These are phyloP conservation scores for Aspergillus sp. DNA, from an alignment of 2,329 filamentous ascomycete genomes.

Conservation along the genomic window DNA sequence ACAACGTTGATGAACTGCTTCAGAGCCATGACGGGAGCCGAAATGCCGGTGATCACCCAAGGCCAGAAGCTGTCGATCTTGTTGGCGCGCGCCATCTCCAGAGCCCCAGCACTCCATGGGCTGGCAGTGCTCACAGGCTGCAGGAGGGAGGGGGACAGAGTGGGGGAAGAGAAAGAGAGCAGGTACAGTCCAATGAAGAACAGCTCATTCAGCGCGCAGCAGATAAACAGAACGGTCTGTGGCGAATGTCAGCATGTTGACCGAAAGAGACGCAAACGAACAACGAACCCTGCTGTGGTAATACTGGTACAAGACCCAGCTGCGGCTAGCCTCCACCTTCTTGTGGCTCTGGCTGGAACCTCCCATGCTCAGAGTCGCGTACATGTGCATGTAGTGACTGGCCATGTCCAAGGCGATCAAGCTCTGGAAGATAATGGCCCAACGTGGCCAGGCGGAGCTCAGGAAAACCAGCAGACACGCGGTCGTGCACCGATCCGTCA, in stretches of 20 bases:
- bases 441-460: constrained; percentile 89
- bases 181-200: constrained; percentile 99
- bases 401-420: constrained; percentile 90
- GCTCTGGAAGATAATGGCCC: constrained; percentile 90
- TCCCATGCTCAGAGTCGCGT: constrained; percentile 86
- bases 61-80: constrained; percentile 79
- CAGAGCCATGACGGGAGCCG: constrained; percentile 80
- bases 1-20: constrained; percentile 96
- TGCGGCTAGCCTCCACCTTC: constrained; percentile 84
- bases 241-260: constrained; percentile 11
- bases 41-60: constrained; percentile 79
- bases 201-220: constrained; percentile 87
- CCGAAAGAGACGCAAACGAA: neutral
- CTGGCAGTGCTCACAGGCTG: constrained; percentile 75
- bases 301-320: constrained; percentile 89
- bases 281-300: constrained; percentile 90
- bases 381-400: constrained; percentile 99
- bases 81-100: constrained; percentile 91
- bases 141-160: constrained; percentile 81
- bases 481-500: constrained; percentile 96
- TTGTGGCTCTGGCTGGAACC: constrained; percentile 83
- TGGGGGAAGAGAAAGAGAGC: constrained; percentile 90
- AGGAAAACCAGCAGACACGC: constrained; percentile 93
- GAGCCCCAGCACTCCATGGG: constrained; percentile 87
- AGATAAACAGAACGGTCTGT: constrained; percentile 85